Conservation (phyloP, 331 rosid species). For the Malus hybrid region DNA sequence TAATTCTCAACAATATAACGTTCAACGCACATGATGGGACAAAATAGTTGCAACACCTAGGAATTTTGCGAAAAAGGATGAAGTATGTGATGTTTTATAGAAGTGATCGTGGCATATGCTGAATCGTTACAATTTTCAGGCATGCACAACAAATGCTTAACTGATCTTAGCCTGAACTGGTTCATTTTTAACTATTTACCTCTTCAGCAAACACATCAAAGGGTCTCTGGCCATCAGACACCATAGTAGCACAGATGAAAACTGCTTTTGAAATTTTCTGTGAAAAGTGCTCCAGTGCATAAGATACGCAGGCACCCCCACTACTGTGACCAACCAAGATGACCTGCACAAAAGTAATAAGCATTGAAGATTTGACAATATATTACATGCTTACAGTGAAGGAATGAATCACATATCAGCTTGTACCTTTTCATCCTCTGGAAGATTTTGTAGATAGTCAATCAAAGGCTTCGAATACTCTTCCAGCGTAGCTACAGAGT, state of each 20-base stretch:
- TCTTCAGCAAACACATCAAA: slow-evolving; percentile 79
- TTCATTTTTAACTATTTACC: slow-evolving; percentile 29
- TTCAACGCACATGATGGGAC: not conserved
- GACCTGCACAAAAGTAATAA: slow-evolving; percentile 46
- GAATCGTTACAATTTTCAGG: not conserved
- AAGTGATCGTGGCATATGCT: not conserved
- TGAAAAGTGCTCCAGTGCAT: slow-evolving; percentile 81
- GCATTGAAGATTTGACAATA: slow-evolving; percentile 12
- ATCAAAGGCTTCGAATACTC: slow-evolving; percentile 86
- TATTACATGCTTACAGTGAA: slow-evolving; percentile 5
- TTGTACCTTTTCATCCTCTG: slow-evolving; percentile 83
- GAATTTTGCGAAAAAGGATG: not conserved
- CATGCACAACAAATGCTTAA: not conserved
- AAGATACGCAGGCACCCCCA: slow-evolving; percentile 95
- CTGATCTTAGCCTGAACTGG: not conserved
- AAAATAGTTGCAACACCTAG: not conserved
- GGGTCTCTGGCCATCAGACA: slow-evolving; percentile 78
- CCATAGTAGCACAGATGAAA: slow-evolving; percentile 95
- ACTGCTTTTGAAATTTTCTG: slow-evolving; percentile 76
- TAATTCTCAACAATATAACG: not conserved
- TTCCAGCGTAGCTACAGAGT: slow-evolving; percentile 48
- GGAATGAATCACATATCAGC: not conserved
- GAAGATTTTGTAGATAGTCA: slow-evolving; percentile 63
- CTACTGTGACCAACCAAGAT: slow-evolving; percentile 90
- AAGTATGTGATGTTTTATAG: not conserved